Evolutionary conservation across 2,329 filamentous ascomycete species (phyloP).

Genomic region (Fusarium bulbicola): DNA sequence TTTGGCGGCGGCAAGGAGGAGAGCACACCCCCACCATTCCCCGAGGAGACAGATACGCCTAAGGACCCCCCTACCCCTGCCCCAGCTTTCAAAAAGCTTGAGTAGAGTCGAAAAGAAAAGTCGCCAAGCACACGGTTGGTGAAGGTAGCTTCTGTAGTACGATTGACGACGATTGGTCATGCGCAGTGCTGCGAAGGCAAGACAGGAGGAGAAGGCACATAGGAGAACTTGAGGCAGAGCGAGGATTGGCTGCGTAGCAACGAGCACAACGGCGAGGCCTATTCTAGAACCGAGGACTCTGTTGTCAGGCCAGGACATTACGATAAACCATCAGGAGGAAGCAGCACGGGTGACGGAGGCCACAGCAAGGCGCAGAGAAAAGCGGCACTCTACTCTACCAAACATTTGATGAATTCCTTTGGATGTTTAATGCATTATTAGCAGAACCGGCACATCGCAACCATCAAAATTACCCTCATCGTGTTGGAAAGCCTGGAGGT

Average conservation of each 20-base stretch:
- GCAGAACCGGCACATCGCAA: constrained; percentile 15
- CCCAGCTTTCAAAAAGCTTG: constrained; percentile 50
- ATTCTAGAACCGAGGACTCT: neutral
- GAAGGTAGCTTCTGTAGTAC: neutral
- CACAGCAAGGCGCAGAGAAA: constrained; percentile 29
- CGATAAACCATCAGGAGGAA: neutral
- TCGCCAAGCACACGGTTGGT: neutral
- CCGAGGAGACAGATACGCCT: constrained; percentile 54
- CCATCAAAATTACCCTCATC: constrained; percentile 17
- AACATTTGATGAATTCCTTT: constrained; percentile 36
- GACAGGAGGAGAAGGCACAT: constrained; percentile 30
- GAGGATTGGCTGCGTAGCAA: constrained; percentile 34
- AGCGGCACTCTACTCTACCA: constrained; percentile 44
- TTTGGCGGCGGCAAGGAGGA: constrained; percentile 72
- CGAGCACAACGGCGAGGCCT: constrained; percentile 3
- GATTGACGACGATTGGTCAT: neutral
- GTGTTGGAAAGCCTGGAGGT: constrained; percentile 24
- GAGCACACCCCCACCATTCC: constrained; percentile 67
- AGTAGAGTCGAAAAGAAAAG: constrained; percentile 26
- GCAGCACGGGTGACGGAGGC: constrained; percentile 16
- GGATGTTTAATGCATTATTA: constrained; percentile 39
- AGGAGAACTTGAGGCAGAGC: constrained; percentile 32
- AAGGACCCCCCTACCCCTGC: constrained; percentile 49
- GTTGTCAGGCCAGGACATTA: constrained; percentile 6
- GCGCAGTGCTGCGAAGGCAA: neutral